Evolutionary conservation across 768 basidiomycete genomes (phyloP).

Genomic region (Erythrobasidium yunnanense): DNA sequence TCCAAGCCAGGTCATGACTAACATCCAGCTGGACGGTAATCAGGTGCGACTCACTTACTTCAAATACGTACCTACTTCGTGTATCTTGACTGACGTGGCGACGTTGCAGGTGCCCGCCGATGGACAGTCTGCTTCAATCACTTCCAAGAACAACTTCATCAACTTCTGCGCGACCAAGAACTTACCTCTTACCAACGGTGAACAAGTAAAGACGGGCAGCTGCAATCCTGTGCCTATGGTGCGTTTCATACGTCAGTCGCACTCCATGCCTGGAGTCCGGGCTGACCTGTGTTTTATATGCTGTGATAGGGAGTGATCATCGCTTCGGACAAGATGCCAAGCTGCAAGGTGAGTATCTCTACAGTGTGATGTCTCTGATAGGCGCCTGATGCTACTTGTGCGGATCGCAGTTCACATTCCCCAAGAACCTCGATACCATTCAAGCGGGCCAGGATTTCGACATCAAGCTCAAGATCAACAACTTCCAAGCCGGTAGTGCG

Average conservation of each 20-base stretch:
- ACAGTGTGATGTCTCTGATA: too few relatives aligned
- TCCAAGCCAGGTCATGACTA: slow-evolving; percentile 48
- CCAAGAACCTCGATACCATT: slow-evolving; percentile 47
- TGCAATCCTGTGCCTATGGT: slow-evolving; percentile 53
- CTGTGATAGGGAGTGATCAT: slow-evolving; percentile 47
- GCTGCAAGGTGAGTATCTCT: too few relatives aligned
- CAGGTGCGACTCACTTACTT: background rate
- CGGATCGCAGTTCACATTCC: slow-evolving; percentile 47
- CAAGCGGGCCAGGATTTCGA: slow-evolving; percentile 48
- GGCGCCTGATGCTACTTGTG: too few relatives aligned
- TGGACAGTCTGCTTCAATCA: slow-evolving; percentile 50
- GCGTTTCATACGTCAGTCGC: background rate
- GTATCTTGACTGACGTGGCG: too few relatives aligned
- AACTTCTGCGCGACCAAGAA: slow-evolving; percentile 49
- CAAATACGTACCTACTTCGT: too few relatives aligned
- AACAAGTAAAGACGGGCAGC: slow-evolving; percentile 49
- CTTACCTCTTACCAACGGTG: slow-evolving; percentile 51
- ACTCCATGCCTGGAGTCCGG: too few relatives aligned
- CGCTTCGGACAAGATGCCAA: slow-evolving; percentile 47
- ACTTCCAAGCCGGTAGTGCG: slow-evolving; percentile 17
- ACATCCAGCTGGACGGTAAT: slow-evolving; percentile 49
- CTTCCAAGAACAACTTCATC: slow-evolving; percentile 54
- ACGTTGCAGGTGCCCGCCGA: background rate
- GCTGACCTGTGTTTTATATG: background rate
- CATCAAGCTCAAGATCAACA: slow-evolving; percentile 47